These are phyloP conservation scores for Debaryomyces subglobosus DNA, from an alignment of 1,139 yeast species.

Conservation along the genomic window DNA sequence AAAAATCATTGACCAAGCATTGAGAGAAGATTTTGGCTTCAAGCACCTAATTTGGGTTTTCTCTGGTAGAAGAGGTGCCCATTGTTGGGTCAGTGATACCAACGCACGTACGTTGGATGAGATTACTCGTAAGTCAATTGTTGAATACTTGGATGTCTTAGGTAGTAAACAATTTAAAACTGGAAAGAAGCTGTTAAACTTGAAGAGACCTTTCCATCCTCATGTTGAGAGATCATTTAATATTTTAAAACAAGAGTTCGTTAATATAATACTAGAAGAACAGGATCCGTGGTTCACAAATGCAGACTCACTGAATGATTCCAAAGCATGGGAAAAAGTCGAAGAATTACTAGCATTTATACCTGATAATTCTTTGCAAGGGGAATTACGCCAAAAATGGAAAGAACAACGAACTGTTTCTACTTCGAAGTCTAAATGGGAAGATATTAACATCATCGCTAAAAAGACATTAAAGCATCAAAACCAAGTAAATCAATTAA, in stretches of 20 bases:
- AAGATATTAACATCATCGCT: slow-evolving; percentile 70
- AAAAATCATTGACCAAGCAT: slow-evolving; percentile 68
- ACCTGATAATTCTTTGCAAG: slow-evolving; percentile 61
- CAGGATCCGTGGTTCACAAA: slow-evolving; percentile 77
- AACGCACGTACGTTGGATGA: slow-evolving; percentile 80
- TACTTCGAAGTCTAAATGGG: slow-evolving; percentile 67
- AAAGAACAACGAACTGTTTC: slow-evolving; percentile 32
- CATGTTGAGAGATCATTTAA: slow-evolving; percentile 77
- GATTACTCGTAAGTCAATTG: slow-evolving; percentile 69
- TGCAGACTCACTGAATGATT: slow-evolving; percentile 33
- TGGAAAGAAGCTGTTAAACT: slow-evolving; percentile 43
- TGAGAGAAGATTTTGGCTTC: slow-evolving; percentile 89
- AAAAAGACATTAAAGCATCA: slow-evolving; percentile 47
- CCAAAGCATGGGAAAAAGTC: slow-evolving; percentile 45
- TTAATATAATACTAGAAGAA: slow-evolving; percentile 66
- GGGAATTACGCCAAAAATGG: slow-evolving; percentile 53
- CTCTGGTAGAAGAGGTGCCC: slow-evolving; percentile 99
- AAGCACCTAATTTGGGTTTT: slow-evolving; percentile 89
- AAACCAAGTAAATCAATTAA: slow-evolving; percentile 45
- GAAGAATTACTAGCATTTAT: slow-evolving; percentile 61
- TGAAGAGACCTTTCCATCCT: slow-evolving; percentile 88
- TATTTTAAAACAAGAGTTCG: slow-evolving; percentile 64
- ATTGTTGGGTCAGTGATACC: slow-evolving; percentile 94
- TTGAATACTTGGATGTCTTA: slow-evolving; percentile 81
- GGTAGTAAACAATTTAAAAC: slow-evolving; percentile 49